Percentiles rank a stretch among this genome's conserved stretches.
These are phyloP conservation scores for Myriangium duriaei DNA, from an alignment of 2,329 filamentous ascomycete species.

Conservation along the genomic window DNA sequence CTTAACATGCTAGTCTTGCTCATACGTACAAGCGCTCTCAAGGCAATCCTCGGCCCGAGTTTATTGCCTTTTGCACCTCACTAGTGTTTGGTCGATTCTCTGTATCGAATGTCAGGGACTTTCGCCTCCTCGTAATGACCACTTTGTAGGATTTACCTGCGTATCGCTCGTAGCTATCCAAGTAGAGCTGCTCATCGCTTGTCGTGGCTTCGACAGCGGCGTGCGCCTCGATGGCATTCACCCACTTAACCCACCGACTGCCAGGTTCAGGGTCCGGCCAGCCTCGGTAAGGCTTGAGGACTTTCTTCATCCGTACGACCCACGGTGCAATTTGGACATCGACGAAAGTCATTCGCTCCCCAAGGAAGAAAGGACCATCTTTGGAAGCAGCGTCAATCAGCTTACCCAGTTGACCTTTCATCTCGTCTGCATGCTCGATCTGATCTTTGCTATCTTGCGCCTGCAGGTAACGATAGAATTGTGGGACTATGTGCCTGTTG, in stretches of 20 bases:
- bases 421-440: slow-evolving; percentile 43
- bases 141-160: slow-evolving; percentile 32
- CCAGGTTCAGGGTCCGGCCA: slow-evolving; percentile 54
- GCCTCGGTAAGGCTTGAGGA: slow-evolving; percentile 51
- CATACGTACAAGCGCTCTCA: no score
- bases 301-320: slow-evolving; percentile 53
- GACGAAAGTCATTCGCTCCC: slow-evolving; percentile 47
- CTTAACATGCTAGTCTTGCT: no score
- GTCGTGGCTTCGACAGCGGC: slow-evolving; percentile 53
- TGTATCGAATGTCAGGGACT: slow-evolving; percentile 14
- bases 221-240: slow-evolving; percentile 55
- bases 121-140: slow-evolving; percentile 7
- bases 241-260: slow-evolving; percentile 56
- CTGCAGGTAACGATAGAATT: slow-evolving; percentile 63
- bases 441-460: slow-evolving; percentile 49
- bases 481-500: slow-evolving; percentile 62
- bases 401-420: slow-evolving; percentile 54
- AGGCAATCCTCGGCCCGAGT: slow-evolving; percentile 42
- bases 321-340: slow-evolving; percentile 68
- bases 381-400: slow-evolving; percentile 45
- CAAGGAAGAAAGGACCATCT: slow-evolving; percentile 58
- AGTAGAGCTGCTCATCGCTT: slow-evolving; percentile 51
- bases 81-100: slow-evolving; percentile 50
- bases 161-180: slow-evolving; percentile 55
- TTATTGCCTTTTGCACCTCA: slow-evolving; percentile 47